phyloP scores from a whole-genome alignment of 495 filamentous ascomycete genomes.

The Penicillium atrosanguineum region DNA sequence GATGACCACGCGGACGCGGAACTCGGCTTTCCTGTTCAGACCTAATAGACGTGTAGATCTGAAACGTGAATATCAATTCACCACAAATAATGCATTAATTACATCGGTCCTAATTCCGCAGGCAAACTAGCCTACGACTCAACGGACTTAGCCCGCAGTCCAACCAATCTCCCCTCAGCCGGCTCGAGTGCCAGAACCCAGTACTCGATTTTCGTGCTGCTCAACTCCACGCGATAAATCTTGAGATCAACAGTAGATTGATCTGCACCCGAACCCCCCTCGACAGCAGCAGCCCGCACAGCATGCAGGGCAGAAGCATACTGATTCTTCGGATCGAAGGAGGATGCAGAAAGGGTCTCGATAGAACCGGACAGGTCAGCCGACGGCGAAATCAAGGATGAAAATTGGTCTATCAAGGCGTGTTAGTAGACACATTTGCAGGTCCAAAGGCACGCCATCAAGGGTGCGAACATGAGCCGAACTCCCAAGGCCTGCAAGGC shows the following conservation, averaged over 20 bases:
- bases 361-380: conserved; percentile 33
- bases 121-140: conserved; percentile 55
- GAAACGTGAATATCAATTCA: not conserved
- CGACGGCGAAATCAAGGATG: conserved; percentile 35
- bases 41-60: not conserved
- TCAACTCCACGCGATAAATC: conserved; percentile 66
- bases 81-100: not conserved
- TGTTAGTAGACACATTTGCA: conserved; percentile 8
- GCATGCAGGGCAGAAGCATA: conserved; percentile 30
- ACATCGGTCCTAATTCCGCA: not conserved
- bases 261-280: conserved; percentile 22
- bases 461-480: not conserved
- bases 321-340: conserved; percentile 43
- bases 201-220: conserved; percentile 67
- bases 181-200: conserved; percentile 65
- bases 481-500: not conserved
- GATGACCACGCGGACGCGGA: not conserved
- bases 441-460: not conserved
- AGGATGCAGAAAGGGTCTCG: conserved; percentile 31
- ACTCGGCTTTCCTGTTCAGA: conserved; percentile 7
- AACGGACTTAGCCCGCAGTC: conserved; percentile 70
- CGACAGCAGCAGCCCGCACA: conserved; percentile 33
- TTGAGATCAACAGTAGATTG: conserved; percentile 60
- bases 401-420: conserved; percentile 31
- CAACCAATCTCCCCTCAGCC: conserved; percentile 59